These are phyloP conservation scores for Entoloma clypeatum DNA, from an alignment of 1,284 basidiomycete genomes.

Conservation along the genomic window DNA sequence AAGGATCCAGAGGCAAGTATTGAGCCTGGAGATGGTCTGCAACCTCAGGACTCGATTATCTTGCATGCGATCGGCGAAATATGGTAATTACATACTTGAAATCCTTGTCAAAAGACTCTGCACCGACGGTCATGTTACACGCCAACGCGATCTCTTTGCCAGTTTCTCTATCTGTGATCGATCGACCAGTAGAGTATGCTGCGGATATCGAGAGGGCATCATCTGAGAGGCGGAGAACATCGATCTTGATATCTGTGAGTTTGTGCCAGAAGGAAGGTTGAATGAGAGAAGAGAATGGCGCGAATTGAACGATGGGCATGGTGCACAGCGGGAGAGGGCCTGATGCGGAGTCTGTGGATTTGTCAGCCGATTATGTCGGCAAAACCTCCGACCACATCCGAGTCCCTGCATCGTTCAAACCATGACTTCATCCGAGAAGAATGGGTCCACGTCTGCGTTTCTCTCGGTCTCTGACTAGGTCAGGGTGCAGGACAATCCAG, in stretches of 20 bases:
- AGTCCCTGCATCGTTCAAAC: no score
- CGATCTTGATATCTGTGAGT: slow-evolving; percentile 86
- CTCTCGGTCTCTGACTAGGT: no score
- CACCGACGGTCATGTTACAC: slow-evolving; percentile 56
- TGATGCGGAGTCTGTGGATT: no score
- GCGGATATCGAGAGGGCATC: slow-evolving; percentile 62
- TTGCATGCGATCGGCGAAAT: not conserved
- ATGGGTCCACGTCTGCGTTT: no score
- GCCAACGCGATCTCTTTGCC: slow-evolving; percentile 60
- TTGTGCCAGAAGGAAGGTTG: slow-evolving; percentile 94
- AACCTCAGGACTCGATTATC: slow-evolving; percentile 3
- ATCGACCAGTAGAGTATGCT: slow-evolving; percentile 68
- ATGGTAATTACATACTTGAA: slow-evolving; percentile 31
- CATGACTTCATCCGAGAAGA: no score
- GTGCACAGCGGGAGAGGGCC: no score
- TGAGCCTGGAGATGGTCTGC: slow-evolving; percentile 25
- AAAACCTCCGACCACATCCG: no score
- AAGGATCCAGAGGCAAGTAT: slow-evolving; percentile 53
- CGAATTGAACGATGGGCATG: slow-evolving; percentile 76
- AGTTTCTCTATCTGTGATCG: slow-evolving; percentile 72
- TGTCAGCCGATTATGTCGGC: no score
- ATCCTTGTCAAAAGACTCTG: slow-evolving; percentile 52
- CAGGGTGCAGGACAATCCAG: no score
- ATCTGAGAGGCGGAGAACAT: slow-evolving; percentile 84
- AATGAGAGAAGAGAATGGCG: slow-evolving; percentile 82